phyloP scores from a whole-genome alignment of 495 filamentous ascomycete genomes.

The Talaromyces trachyspermus region DNA sequence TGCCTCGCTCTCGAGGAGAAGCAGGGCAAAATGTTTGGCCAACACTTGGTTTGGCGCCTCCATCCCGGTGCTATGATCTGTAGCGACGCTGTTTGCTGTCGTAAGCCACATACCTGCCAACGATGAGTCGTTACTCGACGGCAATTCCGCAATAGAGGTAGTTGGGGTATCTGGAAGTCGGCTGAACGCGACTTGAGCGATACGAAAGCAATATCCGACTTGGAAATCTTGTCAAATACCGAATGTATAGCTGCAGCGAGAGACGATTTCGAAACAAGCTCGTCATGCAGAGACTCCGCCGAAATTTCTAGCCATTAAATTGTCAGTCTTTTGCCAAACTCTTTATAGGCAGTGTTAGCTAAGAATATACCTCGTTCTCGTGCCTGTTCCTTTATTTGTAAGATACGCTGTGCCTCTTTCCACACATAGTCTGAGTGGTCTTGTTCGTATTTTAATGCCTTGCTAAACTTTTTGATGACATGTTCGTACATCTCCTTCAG shows the following conservation, averaged over 20 bases:
- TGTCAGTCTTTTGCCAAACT: constrained; percentile 7
- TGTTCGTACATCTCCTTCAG: constrained; percentile 77
- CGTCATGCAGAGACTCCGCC: constrained; percentile 34
- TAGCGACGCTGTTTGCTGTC: constrained; percentile 66
- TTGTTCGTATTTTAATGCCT: constrained; percentile 86
- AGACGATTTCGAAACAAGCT: constrained; percentile 68
- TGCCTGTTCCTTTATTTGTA: constrained; percentile 68
- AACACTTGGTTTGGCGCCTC: constrained; percentile 49
- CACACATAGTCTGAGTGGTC: constrained; percentile 80
- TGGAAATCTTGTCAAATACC: constrained; percentile 71
- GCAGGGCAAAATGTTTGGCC: constrained; percentile 76
- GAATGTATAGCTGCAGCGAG: constrained; percentile 77
- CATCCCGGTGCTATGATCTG: constrained; percentile 53
- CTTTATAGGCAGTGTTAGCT: no score
- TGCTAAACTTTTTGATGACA: constrained; percentile 81
- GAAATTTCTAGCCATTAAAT: constrained; percentile 24
- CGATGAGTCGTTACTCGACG: constrained; percentile 54
- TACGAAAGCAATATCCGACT: constrained; percentile 71
- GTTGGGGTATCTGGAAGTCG: constrained; percentile 82
- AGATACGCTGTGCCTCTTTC: constrained; percentile 73
- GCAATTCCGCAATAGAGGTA: constrained; percentile 65
- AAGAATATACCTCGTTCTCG: constrained; percentile 68
- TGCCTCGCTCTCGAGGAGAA: constrained; percentile 78
- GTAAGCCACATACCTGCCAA: constrained; percentile 76
- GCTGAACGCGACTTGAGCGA: constrained; percentile 56